These are phyloP conservation scores for Neoboletus magnificus DNA, from an alignment of 768 basidiomycete genomes.

Conservation along the genomic window DNA sequence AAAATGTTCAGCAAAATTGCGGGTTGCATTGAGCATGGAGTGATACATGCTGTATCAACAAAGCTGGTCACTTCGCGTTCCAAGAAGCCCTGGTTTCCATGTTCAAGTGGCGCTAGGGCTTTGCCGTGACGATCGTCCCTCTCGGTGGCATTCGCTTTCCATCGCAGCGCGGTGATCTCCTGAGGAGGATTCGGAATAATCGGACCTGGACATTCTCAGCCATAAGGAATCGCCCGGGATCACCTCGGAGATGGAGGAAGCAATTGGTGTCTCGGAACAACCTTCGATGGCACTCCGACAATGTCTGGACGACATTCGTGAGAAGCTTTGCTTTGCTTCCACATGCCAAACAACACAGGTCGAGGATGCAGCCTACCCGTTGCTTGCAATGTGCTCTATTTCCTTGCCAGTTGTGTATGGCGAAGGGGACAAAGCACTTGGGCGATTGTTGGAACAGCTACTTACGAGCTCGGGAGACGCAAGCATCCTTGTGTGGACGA, in stretches of 20 bases:
- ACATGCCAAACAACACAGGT: neutral
- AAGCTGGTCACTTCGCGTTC: too few relatives aligned
- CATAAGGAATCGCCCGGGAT: neutral
- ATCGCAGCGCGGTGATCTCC: too few relatives aligned
- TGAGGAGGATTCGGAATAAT: too few relatives aligned
- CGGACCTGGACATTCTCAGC: neutral
- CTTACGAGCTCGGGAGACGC: neutral
- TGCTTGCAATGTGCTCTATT: neutral
- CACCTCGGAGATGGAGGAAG: neutral
- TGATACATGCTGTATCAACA: too few relatives aligned
- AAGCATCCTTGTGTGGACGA: neutral
- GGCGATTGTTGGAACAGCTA: neutral
- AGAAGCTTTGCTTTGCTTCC: neutral
- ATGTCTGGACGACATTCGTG: neutral
- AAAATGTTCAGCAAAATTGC: too few relatives aligned
- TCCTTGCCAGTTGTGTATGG: neutral
- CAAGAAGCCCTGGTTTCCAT: too few relatives aligned
- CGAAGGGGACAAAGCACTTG: neutral
- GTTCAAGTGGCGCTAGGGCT: too few relatives aligned
- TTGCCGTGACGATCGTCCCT: too few relatives aligned
- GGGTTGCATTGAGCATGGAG: too few relatives aligned
- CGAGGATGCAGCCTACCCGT: neutral
- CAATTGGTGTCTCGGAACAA: neutral
- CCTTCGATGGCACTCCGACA: neutral
- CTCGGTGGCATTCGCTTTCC: too few relatives aligned